Evolutionary conservation across 352 stramenopile species (phyloP).

Genomic region (Phytophthora sansomeana): DNA sequence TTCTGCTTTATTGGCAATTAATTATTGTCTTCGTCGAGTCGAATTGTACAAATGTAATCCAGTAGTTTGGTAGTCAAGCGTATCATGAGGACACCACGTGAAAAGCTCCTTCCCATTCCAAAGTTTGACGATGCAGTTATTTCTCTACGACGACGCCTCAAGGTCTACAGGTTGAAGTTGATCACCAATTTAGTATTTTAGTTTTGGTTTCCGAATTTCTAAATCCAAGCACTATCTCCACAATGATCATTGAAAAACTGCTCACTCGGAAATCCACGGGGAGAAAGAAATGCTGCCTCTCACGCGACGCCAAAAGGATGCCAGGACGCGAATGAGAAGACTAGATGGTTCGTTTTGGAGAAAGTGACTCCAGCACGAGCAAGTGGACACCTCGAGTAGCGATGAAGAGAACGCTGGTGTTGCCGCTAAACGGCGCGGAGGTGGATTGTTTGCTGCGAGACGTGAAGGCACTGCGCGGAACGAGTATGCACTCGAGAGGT

Average conservation of each 20-base stretch:
- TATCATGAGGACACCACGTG: not conserved
- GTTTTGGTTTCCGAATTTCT: not conserved
- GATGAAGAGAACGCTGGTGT: conserved; percentile 2
- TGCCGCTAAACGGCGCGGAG: conserved; percentile 1
- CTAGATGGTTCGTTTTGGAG: not conserved
- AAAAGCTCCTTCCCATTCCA: not conserved
- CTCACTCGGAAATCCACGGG: not conserved
- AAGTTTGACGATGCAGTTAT: conserved; percentile 1
- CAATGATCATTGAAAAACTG: not conserved
- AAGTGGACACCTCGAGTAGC: not conserved
- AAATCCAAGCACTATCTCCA: not conserved
- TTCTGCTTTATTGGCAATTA: conserved; percentile 5
- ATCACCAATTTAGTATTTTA: no score
- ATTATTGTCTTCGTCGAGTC: not conserved
- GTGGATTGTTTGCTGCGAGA: conserved; percentile 1
- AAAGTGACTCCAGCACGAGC: not conserved
- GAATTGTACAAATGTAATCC: conserved; percentile 2
- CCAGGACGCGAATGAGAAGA: conserved; percentile 1
- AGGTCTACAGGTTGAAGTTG: conserved; percentile 1
- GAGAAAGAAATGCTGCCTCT: not conserved
- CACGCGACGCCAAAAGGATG: conserved; percentile 1
- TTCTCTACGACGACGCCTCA: not conserved
- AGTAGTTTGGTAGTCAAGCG: not conserved
- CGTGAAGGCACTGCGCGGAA: not conserved
- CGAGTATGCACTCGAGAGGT: not conserved